Conservation (phyloP, 2,329 filamentous ascomycete species). For the Thermothelomyces thermophilus region DNA sequence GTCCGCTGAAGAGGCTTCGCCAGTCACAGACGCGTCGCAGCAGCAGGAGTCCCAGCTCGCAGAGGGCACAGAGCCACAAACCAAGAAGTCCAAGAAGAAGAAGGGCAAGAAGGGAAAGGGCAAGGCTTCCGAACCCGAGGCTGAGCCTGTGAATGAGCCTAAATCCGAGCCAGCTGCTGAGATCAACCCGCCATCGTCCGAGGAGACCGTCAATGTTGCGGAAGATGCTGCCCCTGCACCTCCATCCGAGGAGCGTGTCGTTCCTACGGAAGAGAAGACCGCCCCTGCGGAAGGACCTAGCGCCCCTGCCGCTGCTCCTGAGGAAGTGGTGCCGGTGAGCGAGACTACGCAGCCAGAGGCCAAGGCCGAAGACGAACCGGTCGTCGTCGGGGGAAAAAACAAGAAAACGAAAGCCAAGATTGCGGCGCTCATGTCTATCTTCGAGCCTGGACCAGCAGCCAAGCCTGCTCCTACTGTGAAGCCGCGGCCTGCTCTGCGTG, state of each 20-base stretch:
- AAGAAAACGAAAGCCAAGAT: conserved; percentile 17
- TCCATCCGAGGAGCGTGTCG: background rate
- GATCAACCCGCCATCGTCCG: background rate
- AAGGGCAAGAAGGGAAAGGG: conserved; percentile 16
- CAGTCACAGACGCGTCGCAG: background rate
- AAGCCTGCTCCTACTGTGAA: background rate
- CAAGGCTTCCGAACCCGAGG: background rate
- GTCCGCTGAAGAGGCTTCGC: background rate
- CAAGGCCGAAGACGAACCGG: background rate
- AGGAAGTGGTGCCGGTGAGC: background rate
- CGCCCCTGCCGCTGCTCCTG: background rate
- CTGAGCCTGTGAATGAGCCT: background rate
- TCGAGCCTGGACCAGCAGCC: background rate
- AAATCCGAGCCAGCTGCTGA: background rate
- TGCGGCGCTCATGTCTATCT: conserved; percentile 5
- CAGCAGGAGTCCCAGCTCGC: background rate
- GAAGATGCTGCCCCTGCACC: background rate
- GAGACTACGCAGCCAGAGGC: background rate
- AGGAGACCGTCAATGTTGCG: background rate
- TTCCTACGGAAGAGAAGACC: background rate
- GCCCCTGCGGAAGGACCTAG: background rate
- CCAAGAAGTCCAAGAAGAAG: conserved; percentile 20
- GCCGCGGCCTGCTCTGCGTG: background rate
- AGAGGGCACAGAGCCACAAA: background rate
- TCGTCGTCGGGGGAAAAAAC: conserved; percentile 18